phyloP scores from a whole-genome alignment of 2,329 filamentous ascomycete genomes.

The Pseudocercospora macadamiae region DNA sequence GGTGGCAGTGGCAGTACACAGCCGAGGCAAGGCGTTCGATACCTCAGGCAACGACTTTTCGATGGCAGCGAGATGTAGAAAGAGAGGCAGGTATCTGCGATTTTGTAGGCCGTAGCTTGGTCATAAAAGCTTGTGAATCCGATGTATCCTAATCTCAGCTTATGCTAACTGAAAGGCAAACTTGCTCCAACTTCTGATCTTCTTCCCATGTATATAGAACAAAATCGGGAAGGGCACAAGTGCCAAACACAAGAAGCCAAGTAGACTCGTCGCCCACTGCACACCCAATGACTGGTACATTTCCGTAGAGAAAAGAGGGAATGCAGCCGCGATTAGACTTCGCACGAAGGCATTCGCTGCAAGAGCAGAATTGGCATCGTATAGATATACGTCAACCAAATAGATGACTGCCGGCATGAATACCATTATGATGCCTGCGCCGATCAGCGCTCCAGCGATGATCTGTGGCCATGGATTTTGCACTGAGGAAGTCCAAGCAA shows the following conservation, averaged over 20 bases:
- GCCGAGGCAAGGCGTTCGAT: too few relatives aligned
- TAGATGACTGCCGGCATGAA: slow-evolving; percentile 52
- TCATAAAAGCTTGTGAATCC: too few relatives aligned
- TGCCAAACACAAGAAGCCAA: slow-evolving; percentile 40
- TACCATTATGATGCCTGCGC: slow-evolving; percentile 47
- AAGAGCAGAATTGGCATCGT: slow-evolving; percentile 38
- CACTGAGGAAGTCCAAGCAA: slow-evolving; percentile 64
- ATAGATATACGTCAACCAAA: slow-evolving; percentile 50
- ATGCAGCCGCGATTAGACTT: slow-evolving; percentile 38
- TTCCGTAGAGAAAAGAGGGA: slow-evolving; percentile 40
- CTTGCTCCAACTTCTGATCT: slow-evolving; percentile 28
- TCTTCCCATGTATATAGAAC: slow-evolving; percentile 31
- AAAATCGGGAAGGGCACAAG: slow-evolving; percentile 35
- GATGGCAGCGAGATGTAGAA: too few relatives aligned
- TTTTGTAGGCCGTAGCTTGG: too few relatives aligned
- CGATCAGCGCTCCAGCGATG: slow-evolving; percentile 46
- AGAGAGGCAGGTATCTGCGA: too few relatives aligned
- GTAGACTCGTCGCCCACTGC: slow-evolving; percentile 38
- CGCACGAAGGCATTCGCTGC: slow-evolving; percentile 43
- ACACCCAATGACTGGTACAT: slow-evolving; percentile 42
- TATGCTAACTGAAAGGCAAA: slow-evolving; percentile 8
- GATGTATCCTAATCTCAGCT: too few relatives aligned
- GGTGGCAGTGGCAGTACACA: too few relatives aligned
- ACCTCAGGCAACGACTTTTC: too few relatives aligned
- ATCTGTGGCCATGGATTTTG: slow-evolving; percentile 50